Evolutionary conservation across 2,329 filamentous ascomycete genomes (phyloP).

Genomic region (Fusarium sp.): DNA sequence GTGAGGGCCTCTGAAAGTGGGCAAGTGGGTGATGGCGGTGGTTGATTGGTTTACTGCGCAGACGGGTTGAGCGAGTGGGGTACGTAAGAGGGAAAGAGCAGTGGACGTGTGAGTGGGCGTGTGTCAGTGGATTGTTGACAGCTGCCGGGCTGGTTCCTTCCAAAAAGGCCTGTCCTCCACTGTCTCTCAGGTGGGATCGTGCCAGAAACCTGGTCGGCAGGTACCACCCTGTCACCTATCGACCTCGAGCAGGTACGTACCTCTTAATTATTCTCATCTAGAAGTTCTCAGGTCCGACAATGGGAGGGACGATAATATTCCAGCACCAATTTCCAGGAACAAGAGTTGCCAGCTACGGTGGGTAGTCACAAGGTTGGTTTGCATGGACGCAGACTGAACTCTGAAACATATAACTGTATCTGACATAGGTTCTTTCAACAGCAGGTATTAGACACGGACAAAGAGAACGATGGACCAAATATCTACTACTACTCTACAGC

Average conservation of each 20-base stretch:
- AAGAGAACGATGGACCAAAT: background rate
- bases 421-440: background rate
- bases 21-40: slow-evolving; percentile 21
- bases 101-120: slow-evolving; percentile 39
- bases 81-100: slow-evolving; percentile 37
- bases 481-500: background rate
- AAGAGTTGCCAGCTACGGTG: background rate
- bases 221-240: slow-evolving; percentile 31
- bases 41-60: slow-evolving; percentile 12
- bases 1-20: slow-evolving; percentile 41
- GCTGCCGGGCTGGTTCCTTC: slow-evolving; percentile 44
- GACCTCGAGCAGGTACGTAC: background rate
- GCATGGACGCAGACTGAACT: background rate
- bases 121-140: slow-evolving; percentile 44
- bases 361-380: background rate
- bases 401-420: background rate
- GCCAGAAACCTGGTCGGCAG: slow-evolving; percentile 41
- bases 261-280: background rate
- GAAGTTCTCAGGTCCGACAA: background rate
- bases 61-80: slow-evolving; percentile 33
- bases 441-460: background rate
- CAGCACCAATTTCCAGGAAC: background rate
- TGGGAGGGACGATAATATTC: background rate
- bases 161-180: slow-evolving; percentile 39
- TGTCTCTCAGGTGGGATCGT: slow-evolving; percentile 43